Percentiles rank a stretch among this genome's conserved stretches.
These are phyloP conservation scores for Cryphonectria japonica DNA, from an alignment of 2,329 filamentous ascomycete genomes.

Conservation along the genomic window DNA sequence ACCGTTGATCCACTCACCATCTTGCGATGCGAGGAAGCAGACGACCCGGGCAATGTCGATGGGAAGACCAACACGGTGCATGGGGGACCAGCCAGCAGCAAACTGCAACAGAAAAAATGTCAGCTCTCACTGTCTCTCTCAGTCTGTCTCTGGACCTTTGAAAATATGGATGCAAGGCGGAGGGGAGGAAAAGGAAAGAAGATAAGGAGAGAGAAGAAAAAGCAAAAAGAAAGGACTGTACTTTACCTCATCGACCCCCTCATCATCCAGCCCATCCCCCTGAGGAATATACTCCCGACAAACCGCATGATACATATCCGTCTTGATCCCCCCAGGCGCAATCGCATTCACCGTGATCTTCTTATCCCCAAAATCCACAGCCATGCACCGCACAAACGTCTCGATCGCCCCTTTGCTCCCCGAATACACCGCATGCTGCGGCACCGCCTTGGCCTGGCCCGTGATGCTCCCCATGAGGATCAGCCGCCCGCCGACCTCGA, in stretches of 20 bases:
- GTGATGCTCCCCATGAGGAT: conserved; percentile 77
- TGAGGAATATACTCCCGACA: conserved; percentile 65
- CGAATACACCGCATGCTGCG: conserved; percentile 74
- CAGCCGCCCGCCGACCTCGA: conserved; percentile 69
- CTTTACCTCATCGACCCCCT: conserved; percentile 58
- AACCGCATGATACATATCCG: conserved; percentile 67
- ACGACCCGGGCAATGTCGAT: conserved; percentile 70
- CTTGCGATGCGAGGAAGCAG: conserved; percentile 54
- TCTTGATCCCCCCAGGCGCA: conserved; percentile 66
- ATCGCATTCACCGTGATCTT: conserved; percentile 68
- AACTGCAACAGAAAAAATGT: conserved; percentile 45
- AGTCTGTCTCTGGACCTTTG: too few relatives aligned
- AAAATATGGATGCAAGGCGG: too few relatives aligned
- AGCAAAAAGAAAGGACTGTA: background rate
- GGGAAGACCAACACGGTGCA: conserved; percentile 67
- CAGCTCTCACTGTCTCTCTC: background rate
- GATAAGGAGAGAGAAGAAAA: background rate
- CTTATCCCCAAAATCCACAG: conserved; percentile 68
- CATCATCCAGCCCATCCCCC: conserved; percentile 58
- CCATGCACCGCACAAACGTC: conserved; percentile 75
- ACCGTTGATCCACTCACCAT: conserved; percentile 53
- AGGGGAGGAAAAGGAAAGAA: background rate
- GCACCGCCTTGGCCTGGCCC: conserved; percentile 67
- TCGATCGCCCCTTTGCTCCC: conserved; percentile 77
- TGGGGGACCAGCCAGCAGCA: conserved; percentile 66